Evolutionary conservation across 2,329 filamentous ascomycete species (phyloP).

Genomic region (Ophiostoma himal-ulmi): DNA sequence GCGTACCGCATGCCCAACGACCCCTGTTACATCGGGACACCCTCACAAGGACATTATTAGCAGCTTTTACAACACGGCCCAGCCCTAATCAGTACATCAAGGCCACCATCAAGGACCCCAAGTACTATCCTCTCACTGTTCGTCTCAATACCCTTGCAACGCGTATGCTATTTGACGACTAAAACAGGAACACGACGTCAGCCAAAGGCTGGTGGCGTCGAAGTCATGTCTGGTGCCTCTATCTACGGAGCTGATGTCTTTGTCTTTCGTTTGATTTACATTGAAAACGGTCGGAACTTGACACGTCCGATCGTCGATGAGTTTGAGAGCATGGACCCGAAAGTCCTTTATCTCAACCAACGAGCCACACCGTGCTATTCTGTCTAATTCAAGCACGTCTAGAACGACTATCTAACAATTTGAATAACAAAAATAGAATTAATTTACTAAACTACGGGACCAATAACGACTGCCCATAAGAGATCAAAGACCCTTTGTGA

Average conservation of each 20-base stretch:
- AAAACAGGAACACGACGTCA: not conserved
- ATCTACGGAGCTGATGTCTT: not conserved
- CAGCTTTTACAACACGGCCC: not conserved
- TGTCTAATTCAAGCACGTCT: not conserved
- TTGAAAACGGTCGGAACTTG: not conserved
- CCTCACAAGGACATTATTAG: slow-evolving; percentile 19
- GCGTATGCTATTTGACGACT: not conserved
- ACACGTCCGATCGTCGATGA: not conserved
- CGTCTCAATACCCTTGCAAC: not conserved
- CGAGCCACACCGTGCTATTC: not conserved
- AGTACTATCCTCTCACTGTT: not conserved
- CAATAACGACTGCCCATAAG: not conserved
- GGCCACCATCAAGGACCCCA: not conserved
- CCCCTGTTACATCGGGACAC: not conserved
- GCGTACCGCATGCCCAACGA: not conserved
- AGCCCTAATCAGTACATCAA: not conserved
- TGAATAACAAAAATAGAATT: not conserved
- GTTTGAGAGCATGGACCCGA: not conserved
- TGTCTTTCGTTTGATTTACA: not conserved
- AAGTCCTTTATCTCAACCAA: not conserved
- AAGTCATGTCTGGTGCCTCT: not conserved
- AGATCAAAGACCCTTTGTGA: not conserved
- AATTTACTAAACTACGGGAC: not conserved
- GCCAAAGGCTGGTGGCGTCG: not conserved
- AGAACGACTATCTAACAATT: not conserved